These are phyloP conservation scores for Oehlia diaphana DNA, from an alignment of 192 early-diverging fungal species.

Conservation along the genomic window DNA sequence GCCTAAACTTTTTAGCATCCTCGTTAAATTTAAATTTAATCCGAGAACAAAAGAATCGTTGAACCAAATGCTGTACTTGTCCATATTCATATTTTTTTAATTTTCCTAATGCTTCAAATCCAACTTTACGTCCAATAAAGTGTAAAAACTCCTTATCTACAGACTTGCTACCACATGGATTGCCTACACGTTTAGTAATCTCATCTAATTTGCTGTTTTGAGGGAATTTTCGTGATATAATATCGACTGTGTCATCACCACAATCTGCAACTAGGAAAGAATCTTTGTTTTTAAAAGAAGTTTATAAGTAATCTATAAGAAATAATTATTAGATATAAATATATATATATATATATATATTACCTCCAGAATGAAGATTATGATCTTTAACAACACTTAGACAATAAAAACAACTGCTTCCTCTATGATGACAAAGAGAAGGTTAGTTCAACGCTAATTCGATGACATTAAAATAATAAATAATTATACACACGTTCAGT, in stretches of 20 bases:
- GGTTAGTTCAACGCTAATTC: neutral
- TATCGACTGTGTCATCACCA: slow-evolving; percentile 3
- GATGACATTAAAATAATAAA: neutral
- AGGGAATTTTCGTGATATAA: neutral
- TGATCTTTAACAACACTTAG: neutral
- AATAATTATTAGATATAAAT: neutral
- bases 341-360: neutral
- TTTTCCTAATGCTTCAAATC: neutral
- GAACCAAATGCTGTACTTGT: slow-evolving; percentile 5
- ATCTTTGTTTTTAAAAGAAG: neutral
- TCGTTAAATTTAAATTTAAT: slow-evolving; percentile 4
- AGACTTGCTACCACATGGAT: slow-evolving; percentile 1
- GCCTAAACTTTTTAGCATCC: neutral
- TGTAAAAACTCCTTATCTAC: slow-evolving; percentile 13
- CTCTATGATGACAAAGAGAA: neutral
- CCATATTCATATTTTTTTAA: slow-evolving; percentile 1
- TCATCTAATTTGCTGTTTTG: neutral
- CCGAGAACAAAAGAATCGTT: neutral
- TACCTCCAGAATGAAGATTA: slow-evolving; percentile 13
- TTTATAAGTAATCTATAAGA: neutral
- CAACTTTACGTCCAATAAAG: neutral
- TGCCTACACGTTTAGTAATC: neutral
- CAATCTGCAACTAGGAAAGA: slow-evolving; percentile 10
- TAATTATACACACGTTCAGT: neutral
- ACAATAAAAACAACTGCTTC: slow-evolving; percentile 16